Evolutionary conservation across 2,329 filamentous ascomycete species (phyloP).

Genomic region (Myriangium duriaei): DNA sequence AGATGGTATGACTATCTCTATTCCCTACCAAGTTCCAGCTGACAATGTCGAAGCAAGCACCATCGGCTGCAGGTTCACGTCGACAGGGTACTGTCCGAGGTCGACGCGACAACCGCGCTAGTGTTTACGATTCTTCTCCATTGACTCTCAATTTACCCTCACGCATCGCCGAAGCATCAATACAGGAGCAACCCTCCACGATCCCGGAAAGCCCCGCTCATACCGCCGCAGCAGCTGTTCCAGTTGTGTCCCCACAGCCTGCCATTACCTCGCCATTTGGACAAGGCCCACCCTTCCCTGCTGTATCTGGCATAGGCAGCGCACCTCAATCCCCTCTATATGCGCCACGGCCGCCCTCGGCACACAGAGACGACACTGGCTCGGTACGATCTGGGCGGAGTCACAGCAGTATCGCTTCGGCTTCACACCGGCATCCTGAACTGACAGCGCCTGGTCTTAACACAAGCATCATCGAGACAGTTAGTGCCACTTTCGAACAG

Average conservation of each 20-base stretch:
- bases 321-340: constrained; percentile 18
- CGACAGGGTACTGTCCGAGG: constrained; percentile 65
- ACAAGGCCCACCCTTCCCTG: constrained; percentile 14
- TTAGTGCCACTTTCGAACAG: constrained; percentile 73
- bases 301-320: constrained; percentile 12
- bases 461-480: constrained; percentile 79
- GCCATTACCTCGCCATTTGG: constrained; percentile 5
- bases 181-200: constrained; percentile 11
- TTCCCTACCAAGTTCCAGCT: constrained; percentile 9
- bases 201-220: constrained; percentile 14
- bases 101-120: constrained; percentile 82
- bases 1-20: constrained; percentile 34
- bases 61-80: constrained; percentile 36
- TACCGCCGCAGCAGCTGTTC: constrained; percentile 5
- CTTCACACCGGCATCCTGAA: constrained; percentile 65
- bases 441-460: constrained; percentile 69
- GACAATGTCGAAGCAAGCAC: constrained; percentile 34
- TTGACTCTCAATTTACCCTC: constrained; percentile 25
- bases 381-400: constrained; percentile 85
- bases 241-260: constrained; percentile 7
- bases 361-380: constrained; percentile 54
- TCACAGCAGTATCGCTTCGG: constrained; percentile 51
- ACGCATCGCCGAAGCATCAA: constrained; percentile 23
- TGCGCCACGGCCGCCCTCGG: constrained; percentile 16
- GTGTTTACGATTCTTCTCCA: constrained; percentile 59